phyloP scores from a whole-genome alignment of 257 asterid species.

The Solanum megistacrolobum region DNA sequence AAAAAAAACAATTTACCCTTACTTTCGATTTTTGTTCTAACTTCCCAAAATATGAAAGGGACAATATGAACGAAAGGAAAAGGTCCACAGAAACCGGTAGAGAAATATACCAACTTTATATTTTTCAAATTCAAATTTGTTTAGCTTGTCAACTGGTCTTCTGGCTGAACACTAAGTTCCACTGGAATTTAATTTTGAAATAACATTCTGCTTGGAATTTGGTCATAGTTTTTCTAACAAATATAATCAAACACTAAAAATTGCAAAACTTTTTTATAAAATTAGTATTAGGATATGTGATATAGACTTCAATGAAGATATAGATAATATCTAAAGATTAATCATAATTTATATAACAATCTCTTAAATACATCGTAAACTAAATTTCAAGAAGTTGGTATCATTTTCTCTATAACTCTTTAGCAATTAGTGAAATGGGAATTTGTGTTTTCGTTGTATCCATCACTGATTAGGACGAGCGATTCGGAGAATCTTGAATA shows the following conservation, averaged over 20 bases:
- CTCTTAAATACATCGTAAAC: no score
- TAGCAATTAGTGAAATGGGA: not conserved
- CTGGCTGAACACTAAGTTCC: not conserved
- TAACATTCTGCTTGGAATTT: not conserved
- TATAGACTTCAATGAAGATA: not conserved
- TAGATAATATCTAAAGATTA: not conserved
- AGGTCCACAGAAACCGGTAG: not conserved
- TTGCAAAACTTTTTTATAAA: not conserved
- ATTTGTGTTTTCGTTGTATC: not conserved
- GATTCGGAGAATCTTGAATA: not conserved
- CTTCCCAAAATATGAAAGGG: not conserved
- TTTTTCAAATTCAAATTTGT: not conserved
- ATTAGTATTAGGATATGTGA: not conserved
- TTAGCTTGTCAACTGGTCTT: not conserved
- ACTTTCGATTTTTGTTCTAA: not conserved
- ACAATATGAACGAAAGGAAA: not conserved
- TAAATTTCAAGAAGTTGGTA: no score
- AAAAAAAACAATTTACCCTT: not conserved
- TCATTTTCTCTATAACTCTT: not conserved
- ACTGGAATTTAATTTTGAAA: not conserved
- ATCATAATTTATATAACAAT: not conserved
- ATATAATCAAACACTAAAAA: not conserved
- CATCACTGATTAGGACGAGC: not conserved
- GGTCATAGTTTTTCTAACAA: not conserved
- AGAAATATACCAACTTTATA: not conserved